A percentile compares a stretch with the other conserved stretches of the same genome.
Evolutionary conservation across 345 rosid genomes (phyloP).

Genomic region (Eucalyptus regnans): DNA sequence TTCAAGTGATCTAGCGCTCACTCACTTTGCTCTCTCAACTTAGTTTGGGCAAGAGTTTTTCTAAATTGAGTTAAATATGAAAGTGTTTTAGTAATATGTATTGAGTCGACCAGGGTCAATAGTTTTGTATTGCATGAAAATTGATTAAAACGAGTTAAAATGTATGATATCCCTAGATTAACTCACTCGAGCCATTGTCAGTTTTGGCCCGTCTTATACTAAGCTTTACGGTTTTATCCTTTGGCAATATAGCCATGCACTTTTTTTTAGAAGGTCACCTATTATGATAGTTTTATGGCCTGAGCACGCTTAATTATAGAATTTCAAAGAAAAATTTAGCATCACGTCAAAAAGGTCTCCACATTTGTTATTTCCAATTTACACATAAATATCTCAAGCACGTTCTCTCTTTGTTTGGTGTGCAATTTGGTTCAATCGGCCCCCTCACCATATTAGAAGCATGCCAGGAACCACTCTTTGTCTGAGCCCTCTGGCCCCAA

Average conservation of each 20-base stretch:
- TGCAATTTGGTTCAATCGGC: no score
- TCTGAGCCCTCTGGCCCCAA: rapidly evolving
- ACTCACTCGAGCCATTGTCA: background rate
- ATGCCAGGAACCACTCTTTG: rapidly evolving
- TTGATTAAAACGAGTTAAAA: no score
- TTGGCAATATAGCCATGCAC: background rate
- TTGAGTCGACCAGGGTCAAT: background rate
- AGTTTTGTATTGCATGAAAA: background rate
- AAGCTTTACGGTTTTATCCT: background rate
- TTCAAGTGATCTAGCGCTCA: background rate
- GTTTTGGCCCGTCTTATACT: background rate
- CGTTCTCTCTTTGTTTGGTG: no score
- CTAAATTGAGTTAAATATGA: background rate
- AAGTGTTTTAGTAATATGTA: background rate
- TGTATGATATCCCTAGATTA: no score
- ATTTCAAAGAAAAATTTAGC: no score
- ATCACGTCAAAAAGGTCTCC: no score
- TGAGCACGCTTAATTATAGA: no score
- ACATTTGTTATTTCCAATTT: no score
- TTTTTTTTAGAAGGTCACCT: background rate
- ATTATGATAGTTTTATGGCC: background rate
- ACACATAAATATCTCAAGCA: background rate
- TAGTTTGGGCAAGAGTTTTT: no score
- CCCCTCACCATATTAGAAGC: no score
- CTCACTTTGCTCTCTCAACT: background rate